phyloP scores from a whole-genome alignment of 2,329 filamentous ascomycete species.

The Conoideocrella luteorostrata region DNA sequence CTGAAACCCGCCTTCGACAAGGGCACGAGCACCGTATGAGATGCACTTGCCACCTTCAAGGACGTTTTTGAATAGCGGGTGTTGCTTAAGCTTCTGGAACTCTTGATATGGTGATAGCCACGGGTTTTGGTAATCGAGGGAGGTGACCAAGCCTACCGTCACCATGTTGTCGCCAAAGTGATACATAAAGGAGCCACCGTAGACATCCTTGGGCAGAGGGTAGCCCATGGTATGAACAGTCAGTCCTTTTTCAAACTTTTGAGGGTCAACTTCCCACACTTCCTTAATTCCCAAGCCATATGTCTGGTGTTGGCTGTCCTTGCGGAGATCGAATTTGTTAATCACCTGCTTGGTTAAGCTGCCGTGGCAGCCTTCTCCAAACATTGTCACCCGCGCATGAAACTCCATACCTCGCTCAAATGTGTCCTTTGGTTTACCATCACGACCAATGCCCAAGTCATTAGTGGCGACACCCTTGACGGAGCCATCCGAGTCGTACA shows the following conservation, averaged over 20 bases:
- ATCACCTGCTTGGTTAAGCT: constrained; percentile 92
- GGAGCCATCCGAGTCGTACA: constrained; percentile 80
- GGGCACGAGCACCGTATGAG: constrained; percentile 85
- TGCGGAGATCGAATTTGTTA: constrained; percentile 85
- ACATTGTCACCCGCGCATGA: constrained; percentile 82
- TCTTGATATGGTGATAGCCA: constrained; percentile 94
- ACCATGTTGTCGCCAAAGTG: constrained; percentile 98
- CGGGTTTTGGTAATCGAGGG: constrained; percentile 91
- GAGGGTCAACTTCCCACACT: constrained; percentile 91
- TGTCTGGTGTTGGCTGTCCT: constrained; percentile 87
- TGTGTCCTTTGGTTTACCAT: constrained; percentile 78
- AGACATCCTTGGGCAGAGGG: constrained; percentile 79
- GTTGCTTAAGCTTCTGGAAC: constrained; percentile 97
- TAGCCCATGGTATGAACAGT: constrained; percentile 91
- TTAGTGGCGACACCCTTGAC: constrained; percentile 95
- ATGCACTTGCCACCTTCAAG: constrained; percentile 97
- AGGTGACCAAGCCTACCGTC: constrained; percentile 82
- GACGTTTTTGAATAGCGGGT: constrained; percentile 79
- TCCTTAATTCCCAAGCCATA: constrained; percentile 95
- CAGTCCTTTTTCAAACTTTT: constrained; percentile 83
- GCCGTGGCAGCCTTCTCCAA: constrained; percentile 93
- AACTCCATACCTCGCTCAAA: constrained; percentile 99
- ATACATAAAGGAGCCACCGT: constrained; percentile 98
- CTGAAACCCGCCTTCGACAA: constrained; percentile 94
- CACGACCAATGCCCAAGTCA: constrained; percentile 76